A percentile compares a stretch with the other conserved stretches of the same genome.
phyloP scores from a whole-genome alignment of 1,139 yeast genomes.

The Scheffersomyces illinoinensis region DNA sequence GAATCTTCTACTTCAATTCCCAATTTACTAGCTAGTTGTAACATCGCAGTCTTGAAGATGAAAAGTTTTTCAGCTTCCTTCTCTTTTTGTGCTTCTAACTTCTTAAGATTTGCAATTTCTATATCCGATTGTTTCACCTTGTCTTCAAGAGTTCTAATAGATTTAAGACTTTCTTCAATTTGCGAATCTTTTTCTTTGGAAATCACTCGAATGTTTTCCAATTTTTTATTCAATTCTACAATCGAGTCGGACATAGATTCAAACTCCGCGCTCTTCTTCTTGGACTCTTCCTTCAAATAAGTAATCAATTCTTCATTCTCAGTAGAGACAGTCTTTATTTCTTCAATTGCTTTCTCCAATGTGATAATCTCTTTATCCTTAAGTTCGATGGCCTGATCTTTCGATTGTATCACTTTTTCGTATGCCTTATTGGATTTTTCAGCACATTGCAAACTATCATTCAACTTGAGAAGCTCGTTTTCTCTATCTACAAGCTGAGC shows the following conservation, averaged over 20 bases:
- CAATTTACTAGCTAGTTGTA: neutral
- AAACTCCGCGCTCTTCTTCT: neutral
- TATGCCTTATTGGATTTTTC: neutral
- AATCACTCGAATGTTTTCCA: neutral
- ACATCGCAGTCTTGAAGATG: neutral
- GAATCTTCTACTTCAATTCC: neutral
- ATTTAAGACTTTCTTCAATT: neutral
- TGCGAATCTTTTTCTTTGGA: neutral
- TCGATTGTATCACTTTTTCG: neutral
- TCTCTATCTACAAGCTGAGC: neutral
- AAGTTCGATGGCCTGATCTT: neutral
- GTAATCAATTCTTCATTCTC: neutral
- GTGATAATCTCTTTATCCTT: constrained; percentile 1
- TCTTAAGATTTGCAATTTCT: neutral
- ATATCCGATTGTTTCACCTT: neutral
- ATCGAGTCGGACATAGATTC: neutral
- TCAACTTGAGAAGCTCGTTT: neutral
- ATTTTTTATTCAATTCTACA: neutral
- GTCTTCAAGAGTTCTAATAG: neutral
- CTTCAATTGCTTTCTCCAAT: neutral
- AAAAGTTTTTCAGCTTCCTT: neutral
- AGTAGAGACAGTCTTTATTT: neutral
- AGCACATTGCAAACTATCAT: neutral
- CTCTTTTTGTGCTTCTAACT: neutral
- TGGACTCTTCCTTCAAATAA: neutral